Evolutionary conservation across 352 stramenopile genomes (phyloP), one percentile per base, ranked within the genome.

Genomic region (Aphanomyces stellatus): DNA sequence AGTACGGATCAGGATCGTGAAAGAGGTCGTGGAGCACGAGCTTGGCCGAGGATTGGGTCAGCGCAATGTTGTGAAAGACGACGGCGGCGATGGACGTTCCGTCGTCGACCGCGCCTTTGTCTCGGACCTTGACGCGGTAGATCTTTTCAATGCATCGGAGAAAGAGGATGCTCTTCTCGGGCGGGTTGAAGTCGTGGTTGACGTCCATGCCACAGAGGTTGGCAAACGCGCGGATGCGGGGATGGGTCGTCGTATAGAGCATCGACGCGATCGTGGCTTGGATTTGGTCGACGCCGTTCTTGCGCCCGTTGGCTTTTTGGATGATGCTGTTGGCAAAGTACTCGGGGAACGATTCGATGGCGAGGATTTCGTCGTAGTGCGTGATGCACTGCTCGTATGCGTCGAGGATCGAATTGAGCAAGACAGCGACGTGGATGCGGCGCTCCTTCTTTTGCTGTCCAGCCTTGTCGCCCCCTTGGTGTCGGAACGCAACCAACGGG

Each of bases 381-480:
- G 24, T 59, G 43, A 85, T 69, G 3, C 73, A 74, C 63, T 89
- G 80, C 51, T 91, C 84, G 69, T 88, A 91, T 7, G 90, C 76
- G 48, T 93, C 82, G 37, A 90, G 67, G 61, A 91, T 89, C 66
- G 88, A 69, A 6, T 78, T 70, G 74, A 90, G 80, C 24, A 91
- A 64, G 34, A 88, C 53, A 17, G 81, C 81, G 22, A 87, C 62
- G 65, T 93, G 84, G 69, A 93, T 88, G 17, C 82, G 79, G 17
- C 80, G 74, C 30, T 91, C 82, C 17, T 71, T 78, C 51, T 87
- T 88, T 48, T 87, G 84, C 31, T 63, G 65, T 4, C 51, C 28
- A n/a, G 65, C 71, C 8, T 49, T 55, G 4, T 53, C 57, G 17
- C 63, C 61, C 10, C 76, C 65, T 17, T 83, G 76, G 31, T 78